Evolutionary conservation across 495 filamentous ascomycete species (phyloP).

Genomic region (Trypethelium eluteriae): DNA sequence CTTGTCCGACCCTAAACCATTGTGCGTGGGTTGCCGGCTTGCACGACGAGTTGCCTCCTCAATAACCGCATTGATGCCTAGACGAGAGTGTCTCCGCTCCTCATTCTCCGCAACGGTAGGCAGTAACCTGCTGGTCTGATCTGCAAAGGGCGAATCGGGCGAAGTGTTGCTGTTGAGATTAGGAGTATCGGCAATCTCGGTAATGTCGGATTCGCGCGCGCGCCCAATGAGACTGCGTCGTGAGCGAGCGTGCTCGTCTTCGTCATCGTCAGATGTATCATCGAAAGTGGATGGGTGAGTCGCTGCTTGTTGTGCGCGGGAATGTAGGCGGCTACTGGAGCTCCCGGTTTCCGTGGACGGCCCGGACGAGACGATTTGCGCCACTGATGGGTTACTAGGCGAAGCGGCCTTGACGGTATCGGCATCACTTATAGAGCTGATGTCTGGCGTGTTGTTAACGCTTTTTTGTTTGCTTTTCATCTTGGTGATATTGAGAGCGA

Average conservation of each 20-base stretch:
- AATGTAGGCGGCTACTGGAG: constrained; percentile 20
- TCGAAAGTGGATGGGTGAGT: constrained; percentile 14
- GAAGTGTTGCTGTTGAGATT: constrained; percentile 8
- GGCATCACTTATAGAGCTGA: constrained; percentile 4
- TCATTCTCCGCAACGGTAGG: neutral
- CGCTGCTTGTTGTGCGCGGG: constrained; percentile 20
- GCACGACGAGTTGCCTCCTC: constrained; percentile 34
- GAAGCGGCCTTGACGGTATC: constrained; percentile 19
- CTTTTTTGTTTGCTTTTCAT: constrained; percentile 12
- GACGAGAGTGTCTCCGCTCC: constrained; percentile 4
- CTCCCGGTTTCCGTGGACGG: constrained; percentile 8
- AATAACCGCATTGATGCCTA: constrained; percentile 28
- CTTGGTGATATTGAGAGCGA: constrained; percentile 27
- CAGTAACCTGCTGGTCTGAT: constrained; percentile 13
- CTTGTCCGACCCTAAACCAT: constrained; percentile 15
- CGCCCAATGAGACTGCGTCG: constrained; percentile 17
- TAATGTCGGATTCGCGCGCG: constrained; percentile 23
- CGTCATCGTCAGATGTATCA: constrained; percentile 27
- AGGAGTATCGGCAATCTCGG: constrained; percentile 26
- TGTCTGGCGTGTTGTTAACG: neutral
- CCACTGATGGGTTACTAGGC: constrained; percentile 10
- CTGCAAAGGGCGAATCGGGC: constrained; percentile 18
- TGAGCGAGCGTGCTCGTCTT: constrained; percentile 21
- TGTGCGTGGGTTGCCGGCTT: constrained; percentile 22
- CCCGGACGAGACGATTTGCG: constrained; percentile 21